A percentile compares a stretch with the other conserved stretches of the same genome.
Conservation (phyloP, 306 rosid genomes). For the Amphicarpaea edgeworthii region DNA sequence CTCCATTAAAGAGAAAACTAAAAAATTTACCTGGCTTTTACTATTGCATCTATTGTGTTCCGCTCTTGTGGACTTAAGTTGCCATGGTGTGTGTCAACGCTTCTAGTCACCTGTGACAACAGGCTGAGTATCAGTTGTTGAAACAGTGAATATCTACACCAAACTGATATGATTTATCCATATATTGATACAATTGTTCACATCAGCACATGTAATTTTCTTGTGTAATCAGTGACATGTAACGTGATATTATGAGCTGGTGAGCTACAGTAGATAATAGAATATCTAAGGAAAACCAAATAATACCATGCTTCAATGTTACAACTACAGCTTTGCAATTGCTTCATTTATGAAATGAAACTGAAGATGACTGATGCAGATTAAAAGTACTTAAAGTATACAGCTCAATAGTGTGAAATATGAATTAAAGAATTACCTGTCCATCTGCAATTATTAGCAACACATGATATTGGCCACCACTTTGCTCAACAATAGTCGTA, state of each 20-base stretch:
- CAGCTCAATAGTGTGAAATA: constrained; percentile 21
- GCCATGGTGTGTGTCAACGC: constrained; percentile 68
- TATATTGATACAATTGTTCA: not conserved
- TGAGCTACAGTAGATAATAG: constrained; percentile 1
- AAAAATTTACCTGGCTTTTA: constrained; percentile 71
- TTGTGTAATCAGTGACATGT: not conserved
- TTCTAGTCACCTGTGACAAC: constrained; percentile 74
- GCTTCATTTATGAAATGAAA: constrained; percentile 30
- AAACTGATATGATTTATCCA: constrained; percentile 15
- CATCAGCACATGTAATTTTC: constrained; percentile 21
- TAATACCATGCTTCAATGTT: constrained; percentile 1
- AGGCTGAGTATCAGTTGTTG: constrained; percentile 29
- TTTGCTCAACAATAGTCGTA: constrained; percentile 76
- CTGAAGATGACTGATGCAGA: constrained; percentile 21
- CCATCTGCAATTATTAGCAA: constrained; percentile 87
- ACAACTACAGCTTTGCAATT: constrained; percentile 25
- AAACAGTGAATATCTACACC: constrained; percentile 32
- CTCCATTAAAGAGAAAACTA: not conserved
- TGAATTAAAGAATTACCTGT: constrained; percentile 59
- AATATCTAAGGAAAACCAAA: constrained; percentile 36
- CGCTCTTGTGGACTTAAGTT: constrained; percentile 75
- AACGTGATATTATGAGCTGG: not conserved
- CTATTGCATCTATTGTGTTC: constrained; percentile 77
- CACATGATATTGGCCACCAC: constrained; percentile 88
- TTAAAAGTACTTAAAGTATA: constrained; percentile 16